Base-by-base conservation (phyloP, 192 early-diverging fungal genomes). In the Entophlyctis helioformis region DNA sequence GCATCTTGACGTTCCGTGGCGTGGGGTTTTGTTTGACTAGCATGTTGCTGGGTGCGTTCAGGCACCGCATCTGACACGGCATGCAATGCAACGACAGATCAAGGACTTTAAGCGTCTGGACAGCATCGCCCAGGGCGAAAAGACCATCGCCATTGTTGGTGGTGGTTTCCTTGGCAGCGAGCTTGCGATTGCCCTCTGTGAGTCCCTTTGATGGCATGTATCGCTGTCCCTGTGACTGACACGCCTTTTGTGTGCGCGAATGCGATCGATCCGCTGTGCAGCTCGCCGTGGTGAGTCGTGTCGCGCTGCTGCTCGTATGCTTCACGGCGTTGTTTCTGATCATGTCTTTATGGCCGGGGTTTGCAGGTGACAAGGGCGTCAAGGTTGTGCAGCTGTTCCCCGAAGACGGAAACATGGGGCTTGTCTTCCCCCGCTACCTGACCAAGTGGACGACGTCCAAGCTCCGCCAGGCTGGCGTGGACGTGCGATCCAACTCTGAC, bases 101-200 rank as follows among this genome's bases (percentile, higher is more conserved):
- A 57, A 66, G 35, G 79, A 82, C 42, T 74, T 69, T 44, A 53
- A 64, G 39, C 44, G 64, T 42, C 45, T 82, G 21, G 61, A 71
- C 31, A 48, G 47, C 16, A 36, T 62, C 2, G 59, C 61, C 24
- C 56, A 72, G 27, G 50, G 57, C 29, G 49, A 51, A 37, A 60
- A 59, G n/a, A 61, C 55, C 39, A 62, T 82, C 50, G 75, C 64
- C 18, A 51, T 82, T 35, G 47, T 82, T 16, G 79, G 79, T 37
- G 75, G 75, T 24, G 79, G 79, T 10, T 76, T 82, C 58, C 59
- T 82, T 37, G 79, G 79, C n/a, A 66, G 62, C 37, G 79, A 82
- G 44, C 50, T 82, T 15, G 64, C 79, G 22, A 60, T 64, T 28
- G 76, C 79, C 16, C 45, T 82, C 26, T 67, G 71, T 20, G 59